Evolutionary conservation across 495 filamentous ascomycete genomes (phyloP).

Genomic region (Podospora pseudocomata): DNA sequence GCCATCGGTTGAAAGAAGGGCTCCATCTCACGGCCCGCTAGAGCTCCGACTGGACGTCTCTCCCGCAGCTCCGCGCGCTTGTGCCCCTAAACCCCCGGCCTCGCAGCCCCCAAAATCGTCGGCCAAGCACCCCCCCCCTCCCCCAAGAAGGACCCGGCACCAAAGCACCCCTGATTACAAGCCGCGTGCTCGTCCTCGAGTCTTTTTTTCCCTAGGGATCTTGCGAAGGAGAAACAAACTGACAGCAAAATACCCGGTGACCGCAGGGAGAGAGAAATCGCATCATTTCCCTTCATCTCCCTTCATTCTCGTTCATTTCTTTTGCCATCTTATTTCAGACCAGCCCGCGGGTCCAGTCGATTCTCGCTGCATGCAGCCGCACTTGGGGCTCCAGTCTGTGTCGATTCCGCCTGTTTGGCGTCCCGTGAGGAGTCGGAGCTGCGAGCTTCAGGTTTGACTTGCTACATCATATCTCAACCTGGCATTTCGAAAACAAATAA

Average conservation of each 20-base stretch:
- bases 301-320: neutral
- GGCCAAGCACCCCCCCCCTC: constrained; percentile 7
- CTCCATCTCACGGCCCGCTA: constrained; percentile 19
- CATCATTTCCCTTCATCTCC: constrained; percentile 3
- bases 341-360: constrained; percentile 14
- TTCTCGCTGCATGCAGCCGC: constrained; percentile 29
- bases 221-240: constrained; percentile 6
- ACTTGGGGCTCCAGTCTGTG: constrained; percentile 19
- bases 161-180: neutral
- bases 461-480: neutral
- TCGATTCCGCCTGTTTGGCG: constrained; percentile 29
- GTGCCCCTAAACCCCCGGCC: constrained; percentile 16
- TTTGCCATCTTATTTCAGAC: constrained; percentile 7
- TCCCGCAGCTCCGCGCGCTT: constrained; percentile 19
- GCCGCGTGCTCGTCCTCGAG: constrained; percentile 3
- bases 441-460: constrained; percentile 11
- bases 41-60: constrained; percentile 19
- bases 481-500: neutral
- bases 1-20: neutral
- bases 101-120: constrained; percentile 22
- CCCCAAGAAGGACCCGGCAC: neutral
- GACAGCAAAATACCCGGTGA: constrained; percentile 1
- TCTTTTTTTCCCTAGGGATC: constrained; percentile 9
- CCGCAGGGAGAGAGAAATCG: constrained; percentile 3
- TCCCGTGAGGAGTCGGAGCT: constrained; percentile 28